Percentiles rank a stretch among this genome's conserved stretches.
Conservation (phyloP, 129 eudicot genomes). For the Silybum marianum region DNA sequence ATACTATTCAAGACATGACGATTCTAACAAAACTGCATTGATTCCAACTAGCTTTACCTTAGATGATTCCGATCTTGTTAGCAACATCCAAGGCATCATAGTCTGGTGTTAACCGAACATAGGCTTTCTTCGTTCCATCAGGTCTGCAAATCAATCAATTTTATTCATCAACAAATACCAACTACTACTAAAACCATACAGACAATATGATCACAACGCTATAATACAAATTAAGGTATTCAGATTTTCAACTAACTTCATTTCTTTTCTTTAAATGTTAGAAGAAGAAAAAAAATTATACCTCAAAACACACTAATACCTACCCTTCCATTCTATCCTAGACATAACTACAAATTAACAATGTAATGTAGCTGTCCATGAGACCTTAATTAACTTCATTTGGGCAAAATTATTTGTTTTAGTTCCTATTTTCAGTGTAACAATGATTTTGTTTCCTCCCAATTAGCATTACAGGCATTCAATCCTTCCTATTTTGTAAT, state of each 20-base stretch:
- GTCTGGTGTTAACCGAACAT: constrained; percentile 46
- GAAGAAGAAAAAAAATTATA: no score
- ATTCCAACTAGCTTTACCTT: constrained; percentile 2
- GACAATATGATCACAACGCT: background rate
- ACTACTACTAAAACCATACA: background rate
- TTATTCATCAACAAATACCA: background rate
- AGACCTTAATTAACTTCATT: no score
- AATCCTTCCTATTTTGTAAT: background rate
- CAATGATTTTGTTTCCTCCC: background rate
- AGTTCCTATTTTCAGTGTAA: no score
- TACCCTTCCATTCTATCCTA: no score
- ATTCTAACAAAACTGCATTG: constrained; percentile 15
- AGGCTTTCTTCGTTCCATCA: constrained; percentile 52
- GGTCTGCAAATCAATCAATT: constrained; percentile 27
- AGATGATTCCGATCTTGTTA: constrained; percentile 48
- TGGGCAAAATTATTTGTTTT: no score
- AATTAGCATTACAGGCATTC: background rate
- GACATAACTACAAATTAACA: no score
- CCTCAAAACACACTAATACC: no score
- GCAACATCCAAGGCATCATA: constrained; percentile 48
- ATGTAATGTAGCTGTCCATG: no score
- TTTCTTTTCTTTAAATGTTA: no score
- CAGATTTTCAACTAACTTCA: no score
- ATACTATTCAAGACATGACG: constrained; percentile 2
- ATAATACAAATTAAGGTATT: background rate